phyloP scores from a whole-genome alignment of 495 filamentous ascomycete species.

The Evernia prunastri region DNA sequence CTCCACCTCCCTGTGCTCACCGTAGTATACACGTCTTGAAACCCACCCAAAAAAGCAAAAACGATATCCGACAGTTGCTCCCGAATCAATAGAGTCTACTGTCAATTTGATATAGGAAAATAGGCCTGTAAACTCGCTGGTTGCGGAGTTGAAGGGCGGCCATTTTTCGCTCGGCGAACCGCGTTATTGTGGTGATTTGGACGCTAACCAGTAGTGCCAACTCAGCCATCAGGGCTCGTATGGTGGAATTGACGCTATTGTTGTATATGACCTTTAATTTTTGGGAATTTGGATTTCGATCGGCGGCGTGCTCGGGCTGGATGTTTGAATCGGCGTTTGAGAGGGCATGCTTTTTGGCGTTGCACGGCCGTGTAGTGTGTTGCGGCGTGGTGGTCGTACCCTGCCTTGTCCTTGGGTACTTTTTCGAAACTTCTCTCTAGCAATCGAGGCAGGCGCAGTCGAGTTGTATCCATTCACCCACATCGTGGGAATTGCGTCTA shows the following conservation, averaged over 20 bases:
- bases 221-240: conserved; percentile 4
- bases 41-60: neutral
- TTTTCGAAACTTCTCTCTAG: neutral
- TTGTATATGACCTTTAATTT: neutral
- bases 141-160: neutral
- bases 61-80: neutral
- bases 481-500: neutral
- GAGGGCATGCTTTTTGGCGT: neutral
- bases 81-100: neutral
- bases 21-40: no score
- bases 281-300: neutral
- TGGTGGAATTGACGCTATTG: neutral
- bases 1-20: neutral
- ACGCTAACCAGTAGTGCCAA: neutral
- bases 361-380: neutral
- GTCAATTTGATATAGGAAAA: neutral
- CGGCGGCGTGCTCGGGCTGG: no score
- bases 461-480: neutral
- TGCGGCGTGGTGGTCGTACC: neutral
- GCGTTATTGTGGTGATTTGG: neutral
- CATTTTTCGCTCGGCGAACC: neutral
- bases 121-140: neutral
- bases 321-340: no score
- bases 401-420: neutral
- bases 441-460: neutral